Evolutionary conservation across 257 asterid species (phyloP).

Genomic region (Salvia hispanica): DNA sequence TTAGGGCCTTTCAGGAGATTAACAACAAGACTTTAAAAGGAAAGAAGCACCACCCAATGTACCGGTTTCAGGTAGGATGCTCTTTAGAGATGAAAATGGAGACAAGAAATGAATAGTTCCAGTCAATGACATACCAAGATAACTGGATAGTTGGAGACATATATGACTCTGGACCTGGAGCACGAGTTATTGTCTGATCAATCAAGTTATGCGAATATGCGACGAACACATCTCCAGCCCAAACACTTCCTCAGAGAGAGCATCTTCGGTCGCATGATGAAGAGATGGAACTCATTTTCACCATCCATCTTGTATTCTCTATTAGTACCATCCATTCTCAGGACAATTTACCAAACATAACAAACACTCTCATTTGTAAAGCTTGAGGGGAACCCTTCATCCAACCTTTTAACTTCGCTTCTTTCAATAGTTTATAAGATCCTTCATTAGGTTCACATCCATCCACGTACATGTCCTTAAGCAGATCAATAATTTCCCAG

Average conservation of each 20-base stretch:
- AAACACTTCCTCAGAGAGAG: conserved; percentile 13
- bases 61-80: too few species aligned
- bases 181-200: conserved; percentile 55
- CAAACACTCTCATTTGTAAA: conserved; percentile 32
- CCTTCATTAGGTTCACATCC: conserved; percentile 53
- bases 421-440: conserved; percentile 38
- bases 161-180: conserved; percentile 62
- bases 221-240: not conserved
- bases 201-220: not conserved
- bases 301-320: conserved; percentile 13
- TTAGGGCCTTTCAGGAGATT: too few species aligned
- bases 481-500: conserved; percentile 39
- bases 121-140: conserved; percentile 51
- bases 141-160: conserved; percentile 79
- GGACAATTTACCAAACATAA: conserved; percentile 35
- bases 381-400: conserved; percentile 42
- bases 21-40: too few species aligned
- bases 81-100: too few species aligned
- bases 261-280: conserved; percentile 17
- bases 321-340: conserved; percentile 15
- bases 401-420: conserved; percentile 43
- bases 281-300: conserved; percentile 23
- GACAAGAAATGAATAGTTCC: conserved; percentile 75
- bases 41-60: not conserved
- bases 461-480: conserved; percentile 49